phyloP scores from a whole-genome alignment of 495 filamentous ascomycete genomes.

The Penicillium bovifimosum region DNA sequence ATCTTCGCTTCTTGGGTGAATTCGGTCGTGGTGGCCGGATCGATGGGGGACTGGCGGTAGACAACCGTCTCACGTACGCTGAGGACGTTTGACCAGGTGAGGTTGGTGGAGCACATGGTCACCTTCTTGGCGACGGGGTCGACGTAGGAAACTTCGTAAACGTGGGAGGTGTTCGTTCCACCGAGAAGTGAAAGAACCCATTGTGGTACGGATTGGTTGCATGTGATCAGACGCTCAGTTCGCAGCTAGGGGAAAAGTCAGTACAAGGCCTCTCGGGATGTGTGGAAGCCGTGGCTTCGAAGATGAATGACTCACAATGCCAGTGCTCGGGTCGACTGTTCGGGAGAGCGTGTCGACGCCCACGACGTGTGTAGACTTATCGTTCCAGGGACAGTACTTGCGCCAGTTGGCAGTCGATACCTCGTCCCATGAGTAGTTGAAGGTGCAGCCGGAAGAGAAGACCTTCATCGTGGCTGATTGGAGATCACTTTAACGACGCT shows the following conservation, averaged over 20 bases:
- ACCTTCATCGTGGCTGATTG: conserved; percentile 68
- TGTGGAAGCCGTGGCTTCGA: background rate
- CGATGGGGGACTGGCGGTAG: conserved; percentile 59
- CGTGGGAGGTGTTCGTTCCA: conserved; percentile 67
- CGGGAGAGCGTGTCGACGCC: conserved; percentile 90
- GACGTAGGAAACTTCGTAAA: conserved; percentile 93
- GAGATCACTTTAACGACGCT: background rate
- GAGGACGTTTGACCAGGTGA: conserved; percentile 84
- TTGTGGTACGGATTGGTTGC: conserved; percentile 79
- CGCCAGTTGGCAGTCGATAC: conserved; percentile 99
- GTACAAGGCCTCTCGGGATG: background rate
- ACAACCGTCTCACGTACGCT: conserved; percentile 84
- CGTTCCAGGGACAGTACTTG: conserved; percentile 98
- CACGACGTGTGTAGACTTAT: conserved; percentile 87
- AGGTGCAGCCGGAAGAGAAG: conserved; percentile 80
- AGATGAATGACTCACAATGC: conserved; percentile 60
- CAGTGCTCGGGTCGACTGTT: conserved; percentile 69
- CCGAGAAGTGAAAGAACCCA: conserved; percentile 78
- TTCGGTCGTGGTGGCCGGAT: conserved; percentile 55
- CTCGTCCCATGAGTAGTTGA: conserved; percentile 97
- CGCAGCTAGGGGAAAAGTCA: conserved; percentile 56
- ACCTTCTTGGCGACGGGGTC: conserved; percentile 75
- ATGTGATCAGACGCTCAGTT: conserved; percentile 95
- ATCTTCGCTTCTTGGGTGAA: conserved; percentile 88
- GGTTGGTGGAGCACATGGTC: conserved; percentile 88